Conservation (phyloP, 371 early-diverging fungal species). For the Lichtheimia ramosa region DNA sequence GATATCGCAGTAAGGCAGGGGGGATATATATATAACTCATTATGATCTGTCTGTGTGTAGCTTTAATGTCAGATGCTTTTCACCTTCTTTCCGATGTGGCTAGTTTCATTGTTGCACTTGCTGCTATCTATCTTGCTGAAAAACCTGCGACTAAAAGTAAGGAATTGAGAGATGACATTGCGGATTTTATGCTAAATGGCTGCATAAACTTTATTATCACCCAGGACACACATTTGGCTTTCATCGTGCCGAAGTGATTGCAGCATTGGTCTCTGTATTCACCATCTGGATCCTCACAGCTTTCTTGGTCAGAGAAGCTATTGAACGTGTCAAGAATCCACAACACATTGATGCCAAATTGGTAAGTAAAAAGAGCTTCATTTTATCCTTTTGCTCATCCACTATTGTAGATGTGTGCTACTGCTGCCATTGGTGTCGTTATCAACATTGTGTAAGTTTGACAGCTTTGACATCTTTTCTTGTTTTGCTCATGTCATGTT, state of each 20-base stretch:
- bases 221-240: slow-evolving; percentile 80
- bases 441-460: slow-evolving; percentile 74
- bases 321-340: slow-evolving; percentile 75
- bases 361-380: slow-evolving; percentile 22
- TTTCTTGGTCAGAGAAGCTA: slow-evolving; percentile 73
- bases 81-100: slow-evolving; percentile 77
- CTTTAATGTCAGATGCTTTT: slow-evolving; percentile 77
- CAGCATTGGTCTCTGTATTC: slow-evolving; percentile 78
- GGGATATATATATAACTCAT: not conserved
- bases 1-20: not conserved
- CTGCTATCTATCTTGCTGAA: slow-evolving; percentile 71
- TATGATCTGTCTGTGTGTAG: slow-evolving; percentile 39
- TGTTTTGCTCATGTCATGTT: not conserved
- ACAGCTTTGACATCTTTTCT: not conserved
- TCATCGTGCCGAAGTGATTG: slow-evolving; percentile 85
- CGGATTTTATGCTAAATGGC: not conserved
- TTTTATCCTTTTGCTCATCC: not conserved
- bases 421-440: slow-evolving; percentile 72
- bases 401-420: slow-evolving; percentile 62
- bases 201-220: not conserved
- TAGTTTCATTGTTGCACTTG: slow-evolving; percentile 75
- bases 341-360: slow-evolving; percentile 71
- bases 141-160: slow-evolving; percentile 70
- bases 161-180: not conserved
- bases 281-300: slow-evolving; percentile 85